These are phyloP conservation scores for Rehmannia glutinosa DNA, from an alignment of 257 asterid species.

Conservation along the genomic window DNA sequence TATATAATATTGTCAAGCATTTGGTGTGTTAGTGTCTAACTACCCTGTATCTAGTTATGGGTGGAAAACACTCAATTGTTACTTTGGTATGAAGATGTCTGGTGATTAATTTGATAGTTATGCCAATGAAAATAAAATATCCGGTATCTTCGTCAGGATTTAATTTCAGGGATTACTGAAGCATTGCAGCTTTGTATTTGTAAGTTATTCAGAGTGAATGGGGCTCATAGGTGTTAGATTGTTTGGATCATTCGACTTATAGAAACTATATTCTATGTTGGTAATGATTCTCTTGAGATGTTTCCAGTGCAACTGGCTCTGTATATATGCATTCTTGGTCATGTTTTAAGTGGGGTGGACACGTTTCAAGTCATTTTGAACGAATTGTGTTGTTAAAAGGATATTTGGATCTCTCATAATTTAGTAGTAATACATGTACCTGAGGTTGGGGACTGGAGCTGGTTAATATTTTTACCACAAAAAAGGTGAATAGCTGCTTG, in stretches of 20 bases:
- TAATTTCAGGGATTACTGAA: neutral
- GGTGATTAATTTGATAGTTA: neutral
- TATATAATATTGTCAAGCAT: neutral
- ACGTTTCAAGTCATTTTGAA: neutral
- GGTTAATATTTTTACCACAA: neutral
- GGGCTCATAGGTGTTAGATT: neutral
- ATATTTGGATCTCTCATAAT: neutral
- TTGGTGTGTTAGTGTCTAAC: neutral
- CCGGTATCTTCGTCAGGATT: neutral
- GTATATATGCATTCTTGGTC: neutral
- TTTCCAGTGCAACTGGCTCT: neutral
- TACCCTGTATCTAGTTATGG: neutral
- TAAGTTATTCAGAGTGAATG: neutral
- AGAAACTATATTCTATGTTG: neutral
- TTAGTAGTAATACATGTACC: neutral
- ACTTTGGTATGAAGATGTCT: neutral
- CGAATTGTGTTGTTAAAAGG: neutral
- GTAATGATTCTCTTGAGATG: neutral
- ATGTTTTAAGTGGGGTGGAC: neutral
- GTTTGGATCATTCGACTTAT: neutral
- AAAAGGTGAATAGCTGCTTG: neutral
- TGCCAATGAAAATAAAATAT: neutral
- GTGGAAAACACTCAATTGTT: neutral
- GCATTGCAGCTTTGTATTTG: neutral
- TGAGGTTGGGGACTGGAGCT: neutral